Evolutionary conservation across 108 stramenopile genomes (phyloP).

Genomic region (Cyclotella sp.): DNA sequence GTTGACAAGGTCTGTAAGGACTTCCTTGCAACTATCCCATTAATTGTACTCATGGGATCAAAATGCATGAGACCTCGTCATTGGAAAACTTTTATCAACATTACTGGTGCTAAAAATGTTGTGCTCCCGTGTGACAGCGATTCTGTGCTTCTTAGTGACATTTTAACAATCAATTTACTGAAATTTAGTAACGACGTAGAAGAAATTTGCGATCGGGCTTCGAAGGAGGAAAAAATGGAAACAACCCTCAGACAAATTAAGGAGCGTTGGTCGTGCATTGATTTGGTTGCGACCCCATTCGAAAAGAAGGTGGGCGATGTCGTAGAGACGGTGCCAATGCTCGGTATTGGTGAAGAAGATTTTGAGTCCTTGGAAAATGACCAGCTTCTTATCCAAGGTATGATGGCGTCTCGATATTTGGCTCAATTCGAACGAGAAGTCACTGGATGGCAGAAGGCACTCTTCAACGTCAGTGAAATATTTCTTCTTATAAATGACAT

Average conservation of each 20-base stretch:
- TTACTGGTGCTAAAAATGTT: slow-evolving; percentile 60
- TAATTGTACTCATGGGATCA: slow-evolving; percentile 64
- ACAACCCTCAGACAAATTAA: slow-evolving; percentile 57
- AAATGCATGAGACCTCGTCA: slow-evolving; percentile 83
- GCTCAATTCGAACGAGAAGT: slow-evolving; percentile 71
- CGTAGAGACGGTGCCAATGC: slow-evolving; percentile 58
- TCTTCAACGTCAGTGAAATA: slow-evolving; percentile 71
- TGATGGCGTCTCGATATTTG: slow-evolving; percentile 71
- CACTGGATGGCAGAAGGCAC: slow-evolving; percentile 60
- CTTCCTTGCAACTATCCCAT: slow-evolving; percentile 80
- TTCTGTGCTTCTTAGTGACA: slow-evolving; percentile 55
- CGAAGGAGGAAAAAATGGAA: slow-evolving; percentile 89
- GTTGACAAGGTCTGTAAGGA: slow-evolving; percentile 72
- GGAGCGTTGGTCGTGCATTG: slow-evolving; percentile 67
- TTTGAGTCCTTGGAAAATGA: slow-evolving; percentile 81
- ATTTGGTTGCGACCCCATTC: slow-evolving; percentile 65
- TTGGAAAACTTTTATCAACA: slow-evolving; percentile 64
- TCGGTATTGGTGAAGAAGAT: slow-evolving; percentile 80
- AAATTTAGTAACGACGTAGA: slow-evolving; percentile 77
- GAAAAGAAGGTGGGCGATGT: slow-evolving; percentile 55
- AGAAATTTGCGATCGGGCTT: slow-evolving; percentile 81
- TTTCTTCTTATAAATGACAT: slow-evolving; percentile 66
- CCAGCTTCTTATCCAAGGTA: slow-evolving; percentile 81
- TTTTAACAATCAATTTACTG: slow-evolving; percentile 72
- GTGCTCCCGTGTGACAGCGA: slow-evolving; percentile 73